Conservation (phyloP, 495 filamentous ascomycete genomes). For the Cladorrhinum samala region DNA sequence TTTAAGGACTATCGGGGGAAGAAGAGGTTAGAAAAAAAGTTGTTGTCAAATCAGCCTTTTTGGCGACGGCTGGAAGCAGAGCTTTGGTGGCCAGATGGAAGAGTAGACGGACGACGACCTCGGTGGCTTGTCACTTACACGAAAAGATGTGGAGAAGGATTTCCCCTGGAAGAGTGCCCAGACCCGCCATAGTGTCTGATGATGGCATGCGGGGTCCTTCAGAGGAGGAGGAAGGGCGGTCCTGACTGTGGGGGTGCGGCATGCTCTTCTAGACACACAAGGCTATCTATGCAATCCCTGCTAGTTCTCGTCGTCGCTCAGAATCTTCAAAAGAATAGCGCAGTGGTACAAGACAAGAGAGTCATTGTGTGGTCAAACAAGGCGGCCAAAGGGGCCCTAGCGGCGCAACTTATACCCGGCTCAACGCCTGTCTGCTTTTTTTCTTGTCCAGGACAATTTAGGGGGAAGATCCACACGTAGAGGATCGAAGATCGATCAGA, state of each 20-base stretch:
- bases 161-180: slow-evolving; percentile 65
- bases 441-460: too few species aligned
- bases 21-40: neutral
- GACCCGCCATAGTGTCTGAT: slow-evolving; percentile 18
- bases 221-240: neutral
- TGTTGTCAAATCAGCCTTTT: too few species aligned
- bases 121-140: slow-evolving; percentile 46
- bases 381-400: neutral
- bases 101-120: neutral
- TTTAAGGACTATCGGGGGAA: slow-evolving; percentile 52
- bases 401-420: neutral
- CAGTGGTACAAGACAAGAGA: neutral
- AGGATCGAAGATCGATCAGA: neutral
- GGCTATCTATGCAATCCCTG: neutral
- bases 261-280: too few species aligned
- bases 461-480: too few species aligned
- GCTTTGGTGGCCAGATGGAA: neutral
- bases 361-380: neutral
- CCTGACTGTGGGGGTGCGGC: neutral
- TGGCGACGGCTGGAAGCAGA: neutral
- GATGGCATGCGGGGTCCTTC: neutral
- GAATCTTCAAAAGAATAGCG: neutral
- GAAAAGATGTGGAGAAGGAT: slow-evolving; percentile 68
- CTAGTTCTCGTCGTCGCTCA: neutral
- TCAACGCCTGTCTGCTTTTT: too few species aligned